These are phyloP conservation scores for Cladosporium cucumerinum DNA, from an alignment of 2,329 filamentous ascomycete species.

Conservation along the genomic window DNA sequence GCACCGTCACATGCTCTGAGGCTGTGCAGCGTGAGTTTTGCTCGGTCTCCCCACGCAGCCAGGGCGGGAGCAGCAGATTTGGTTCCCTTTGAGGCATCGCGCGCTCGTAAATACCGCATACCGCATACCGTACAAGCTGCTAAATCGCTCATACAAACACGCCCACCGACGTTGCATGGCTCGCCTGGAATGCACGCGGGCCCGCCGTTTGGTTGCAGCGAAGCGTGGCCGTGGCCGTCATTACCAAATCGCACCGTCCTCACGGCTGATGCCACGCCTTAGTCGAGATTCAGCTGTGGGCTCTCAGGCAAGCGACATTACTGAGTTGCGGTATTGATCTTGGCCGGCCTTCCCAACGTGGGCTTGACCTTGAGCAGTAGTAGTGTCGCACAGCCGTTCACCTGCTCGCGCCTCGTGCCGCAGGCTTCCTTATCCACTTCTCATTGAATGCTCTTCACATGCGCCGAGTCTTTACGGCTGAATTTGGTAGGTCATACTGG, in stretches of 20 bases:
- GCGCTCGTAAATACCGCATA: slow-evolving; percentile 11
- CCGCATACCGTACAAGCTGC: slow-evolving; percentile 3
- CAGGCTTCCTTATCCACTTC: slow-evolving; percentile 1
- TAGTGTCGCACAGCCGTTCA: not conserved
- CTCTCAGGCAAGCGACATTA: slow-evolving; percentile 3
- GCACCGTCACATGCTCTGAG: slow-evolving; percentile 8
- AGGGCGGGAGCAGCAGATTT: slow-evolving; percentile 10
- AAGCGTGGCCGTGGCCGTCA: not conserved
- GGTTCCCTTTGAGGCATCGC: slow-evolving; percentile 12
- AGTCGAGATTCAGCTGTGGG: not conserved
- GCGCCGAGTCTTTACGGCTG: not conserved
- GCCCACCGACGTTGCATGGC: not conserved
- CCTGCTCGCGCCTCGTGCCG: not conserved
- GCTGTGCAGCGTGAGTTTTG: slow-evolving; percentile 12
- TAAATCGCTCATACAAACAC: slow-evolving; percentile 15
- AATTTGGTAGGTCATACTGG: not conserved
- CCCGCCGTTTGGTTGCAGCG: not conserved
- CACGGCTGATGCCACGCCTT: not conserved
- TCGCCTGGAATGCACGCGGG: slow-evolving; percentile 9
- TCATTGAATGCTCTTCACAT: slow-evolving; percentile 8
- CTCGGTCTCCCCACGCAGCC: not conserved
- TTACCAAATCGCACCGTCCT: slow-evolving; percentile 1
- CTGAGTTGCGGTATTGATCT: not conserved
- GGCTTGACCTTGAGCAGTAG: not conserved
- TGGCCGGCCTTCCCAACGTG: not conserved